Evolutionary conservation across 2,329 filamentous ascomycete genomes (phyloP).

Genomic region (Zymoseptoria crescenta): DNA sequence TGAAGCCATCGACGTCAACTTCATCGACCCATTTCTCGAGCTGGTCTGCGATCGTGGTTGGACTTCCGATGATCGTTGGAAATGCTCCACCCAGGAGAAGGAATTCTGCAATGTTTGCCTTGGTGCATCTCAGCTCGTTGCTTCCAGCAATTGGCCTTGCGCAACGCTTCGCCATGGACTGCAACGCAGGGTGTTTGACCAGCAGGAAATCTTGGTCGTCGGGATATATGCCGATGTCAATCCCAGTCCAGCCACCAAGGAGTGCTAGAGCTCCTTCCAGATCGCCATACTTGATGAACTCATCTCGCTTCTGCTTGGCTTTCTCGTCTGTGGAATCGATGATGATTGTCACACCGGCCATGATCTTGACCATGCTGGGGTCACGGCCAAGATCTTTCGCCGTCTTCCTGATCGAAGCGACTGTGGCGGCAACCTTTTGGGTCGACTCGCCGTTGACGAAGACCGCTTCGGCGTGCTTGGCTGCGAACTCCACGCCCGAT

Average conservation of each 20-base stretch:
- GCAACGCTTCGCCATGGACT: conserved; percentile 35
- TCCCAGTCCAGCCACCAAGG: conserved; percentile 52
- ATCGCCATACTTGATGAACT: conserved; percentile 52
- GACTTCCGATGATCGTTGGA: conserved; percentile 42
- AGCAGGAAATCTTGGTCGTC: conserved; percentile 36
- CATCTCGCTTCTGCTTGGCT: conserved; percentile 52
- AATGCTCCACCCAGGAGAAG: conserved; percentile 44
- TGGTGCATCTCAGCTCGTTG: conserved; percentile 35
- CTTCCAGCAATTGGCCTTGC: conserved; percentile 33
- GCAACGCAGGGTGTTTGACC: conserved; percentile 27
- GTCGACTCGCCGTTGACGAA: conserved; percentile 61
- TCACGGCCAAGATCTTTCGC: conserved; percentile 47
- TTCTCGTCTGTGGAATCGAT: conserved; percentile 57
- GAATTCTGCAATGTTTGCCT: conserved; percentile 33
- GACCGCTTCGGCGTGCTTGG: conserved; percentile 62
- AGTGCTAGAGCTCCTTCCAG: conserved; percentile 58
- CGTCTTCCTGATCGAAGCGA: conserved; percentile 40
- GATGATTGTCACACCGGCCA: conserved; percentile 56
- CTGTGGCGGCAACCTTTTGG: conserved; percentile 30
- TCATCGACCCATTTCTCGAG: conserved; percentile 41
- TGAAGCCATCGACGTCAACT: conserved; percentile 38
- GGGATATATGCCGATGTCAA: conserved; percentile 53
- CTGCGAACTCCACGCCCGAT: conserved; percentile 56
- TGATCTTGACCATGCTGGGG: conserved; percentile 55
- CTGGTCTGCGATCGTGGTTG: conserved; percentile 41